These are phyloP conservation scores for Telopea speciosissima DNA, from an alignment of 177 flowering plant species.

Conservation along the genomic window DNA sequence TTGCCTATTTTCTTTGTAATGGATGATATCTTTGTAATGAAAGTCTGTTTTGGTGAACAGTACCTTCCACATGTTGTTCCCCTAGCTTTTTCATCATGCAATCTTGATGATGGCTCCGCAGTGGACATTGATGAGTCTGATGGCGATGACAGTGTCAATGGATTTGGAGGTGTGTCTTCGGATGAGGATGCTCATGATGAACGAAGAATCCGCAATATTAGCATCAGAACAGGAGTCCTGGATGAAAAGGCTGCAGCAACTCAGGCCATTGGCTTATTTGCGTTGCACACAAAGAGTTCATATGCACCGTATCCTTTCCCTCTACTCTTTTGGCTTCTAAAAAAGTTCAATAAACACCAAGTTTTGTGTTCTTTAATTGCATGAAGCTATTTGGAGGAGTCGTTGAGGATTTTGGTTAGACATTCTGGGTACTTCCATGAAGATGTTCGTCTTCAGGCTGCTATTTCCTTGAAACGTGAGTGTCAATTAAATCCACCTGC, in stretches of 20 bases:
- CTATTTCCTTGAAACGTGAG: conserved; percentile 78
- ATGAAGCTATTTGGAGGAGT: conserved; percentile 81
- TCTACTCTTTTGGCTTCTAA: not conserved
- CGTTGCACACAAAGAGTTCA: conserved; percentile 67
- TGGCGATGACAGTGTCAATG: conserved; percentile 60
- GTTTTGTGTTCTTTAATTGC: conserved; percentile 31
- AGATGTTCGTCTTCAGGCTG: conserved; percentile 97
- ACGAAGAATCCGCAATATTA: conserved; percentile 87
- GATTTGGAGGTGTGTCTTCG: conserved; percentile 93
- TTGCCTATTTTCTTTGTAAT: not conserved
- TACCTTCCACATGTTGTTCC: conserved; percentile 95
- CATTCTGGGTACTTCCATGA: conserved; percentile 91
- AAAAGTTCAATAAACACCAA: not conserved
- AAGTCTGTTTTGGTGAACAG: conserved; percentile 33
- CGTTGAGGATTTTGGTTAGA: conserved; percentile 63
- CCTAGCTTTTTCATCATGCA: conserved; percentile 84
- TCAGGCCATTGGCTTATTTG: conserved; percentile 93
- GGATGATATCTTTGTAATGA: not conserved
- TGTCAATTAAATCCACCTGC: conserved; percentile 11
- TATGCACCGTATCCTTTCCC: conserved; percentile 91
- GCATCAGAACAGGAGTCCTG: conserved; percentile 93
- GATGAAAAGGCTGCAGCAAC: conserved; percentile 99
- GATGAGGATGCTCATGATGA: conserved; percentile 98
- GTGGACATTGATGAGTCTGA: conserved; percentile 85
- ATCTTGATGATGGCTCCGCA: conserved; percentile 97